phyloP scores from a whole-genome alignment of 2,329 filamentous ascomycete genomes.

The Phoma sp. region DNA sequence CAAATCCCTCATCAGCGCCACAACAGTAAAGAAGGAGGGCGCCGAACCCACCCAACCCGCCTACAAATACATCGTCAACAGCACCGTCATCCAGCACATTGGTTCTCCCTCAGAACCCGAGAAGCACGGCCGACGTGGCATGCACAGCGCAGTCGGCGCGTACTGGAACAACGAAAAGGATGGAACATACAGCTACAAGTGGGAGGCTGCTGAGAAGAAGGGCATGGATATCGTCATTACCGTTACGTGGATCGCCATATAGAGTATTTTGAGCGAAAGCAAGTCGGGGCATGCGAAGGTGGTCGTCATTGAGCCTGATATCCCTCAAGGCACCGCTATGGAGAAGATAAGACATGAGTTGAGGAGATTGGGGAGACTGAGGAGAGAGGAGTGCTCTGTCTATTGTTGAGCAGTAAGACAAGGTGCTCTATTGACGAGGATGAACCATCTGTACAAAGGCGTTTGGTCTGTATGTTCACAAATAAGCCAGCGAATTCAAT shows the following conservation, averaged over 20 bases:
- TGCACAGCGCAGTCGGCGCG: slow-evolving; percentile 84
- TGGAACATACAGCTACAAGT: slow-evolving; percentile 90
- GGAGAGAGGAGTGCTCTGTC: background rate
- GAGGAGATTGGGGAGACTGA: background rate
- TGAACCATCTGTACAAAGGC: slow-evolving; percentile 11
- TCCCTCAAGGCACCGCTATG: too few species aligned
- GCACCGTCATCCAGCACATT: slow-evolving; percentile 96
- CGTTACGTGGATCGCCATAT: slow-evolving; percentile 73
- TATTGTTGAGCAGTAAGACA: background rate
- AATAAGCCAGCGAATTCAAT: slow-evolving; percentile 14
- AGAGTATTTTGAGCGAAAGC: slow-evolving; percentile 9
- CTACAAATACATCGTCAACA: slow-evolving; percentile 97
- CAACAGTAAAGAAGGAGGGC: slow-evolving; percentile 69
- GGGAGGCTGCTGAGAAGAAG: slow-evolving; percentile 63
- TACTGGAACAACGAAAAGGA: slow-evolving; percentile 93
- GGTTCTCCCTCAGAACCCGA: slow-evolving; percentile 51
- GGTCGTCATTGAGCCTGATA: background rate
- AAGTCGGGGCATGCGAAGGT: background rate
- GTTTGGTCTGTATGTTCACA: slow-evolving; percentile 18
- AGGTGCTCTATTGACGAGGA: background rate
- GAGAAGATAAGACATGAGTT: too few species aligned
- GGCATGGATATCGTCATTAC: slow-evolving; percentile 60
- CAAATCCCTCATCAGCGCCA: slow-evolving; percentile 67
- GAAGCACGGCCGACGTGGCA: slow-evolving; percentile 83
- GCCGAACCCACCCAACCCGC: slow-evolving; percentile 58